Conservation (phyloP, 1,139 yeast genomes). For the Taphrina pruni region DNA sequence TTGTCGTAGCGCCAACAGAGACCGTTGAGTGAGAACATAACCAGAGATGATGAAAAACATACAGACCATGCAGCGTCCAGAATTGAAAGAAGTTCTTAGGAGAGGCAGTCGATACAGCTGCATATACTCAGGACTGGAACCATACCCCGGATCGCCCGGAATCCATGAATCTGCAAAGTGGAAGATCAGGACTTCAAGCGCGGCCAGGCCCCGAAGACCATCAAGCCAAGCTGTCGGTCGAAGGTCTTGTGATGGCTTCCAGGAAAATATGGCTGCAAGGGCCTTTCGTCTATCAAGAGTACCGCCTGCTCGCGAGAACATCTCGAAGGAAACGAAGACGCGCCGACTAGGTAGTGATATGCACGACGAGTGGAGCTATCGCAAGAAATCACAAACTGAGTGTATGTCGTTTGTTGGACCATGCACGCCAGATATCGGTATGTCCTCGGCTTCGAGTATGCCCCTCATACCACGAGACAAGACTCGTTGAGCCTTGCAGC, state of each 20-base stretch:
- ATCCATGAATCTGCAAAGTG: conserved; percentile 28
- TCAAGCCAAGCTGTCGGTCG: conserved; percentile 36
- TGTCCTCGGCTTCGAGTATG: neutral
- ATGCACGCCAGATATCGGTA: neutral
- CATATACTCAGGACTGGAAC: conserved; percentile 5
- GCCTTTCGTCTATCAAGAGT: neutral
- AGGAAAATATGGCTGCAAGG: neutral
- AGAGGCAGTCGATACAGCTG: conserved; percentile 13
- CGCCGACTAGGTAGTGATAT: too few relatives aligned
- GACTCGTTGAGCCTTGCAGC: too few relatives aligned
- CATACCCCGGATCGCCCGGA: conserved; percentile 20
- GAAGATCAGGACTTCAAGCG: conserved; percentile 27
- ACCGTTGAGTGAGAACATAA: conserved; percentile 26
- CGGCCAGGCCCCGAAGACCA: conserved; percentile 33
- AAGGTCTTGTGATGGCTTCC: neutral
- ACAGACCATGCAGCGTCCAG: conserved; percentile 34
- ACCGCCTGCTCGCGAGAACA: neutral
- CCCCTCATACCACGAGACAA: neutral
- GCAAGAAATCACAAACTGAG: too few relatives aligned
- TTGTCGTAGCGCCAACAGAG: conserved; percentile 15
- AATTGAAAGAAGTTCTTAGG: conserved; percentile 3
- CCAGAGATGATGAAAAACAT: conserved; percentile 34
- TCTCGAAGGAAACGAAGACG: too few relatives aligned
- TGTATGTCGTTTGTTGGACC: neutral
- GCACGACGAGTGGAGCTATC: too few relatives aligned